Evolutionary conservation across 768 basidiomycete species (phyloP).

Genomic region (Phanerodontia chrysosporium): DNA sequence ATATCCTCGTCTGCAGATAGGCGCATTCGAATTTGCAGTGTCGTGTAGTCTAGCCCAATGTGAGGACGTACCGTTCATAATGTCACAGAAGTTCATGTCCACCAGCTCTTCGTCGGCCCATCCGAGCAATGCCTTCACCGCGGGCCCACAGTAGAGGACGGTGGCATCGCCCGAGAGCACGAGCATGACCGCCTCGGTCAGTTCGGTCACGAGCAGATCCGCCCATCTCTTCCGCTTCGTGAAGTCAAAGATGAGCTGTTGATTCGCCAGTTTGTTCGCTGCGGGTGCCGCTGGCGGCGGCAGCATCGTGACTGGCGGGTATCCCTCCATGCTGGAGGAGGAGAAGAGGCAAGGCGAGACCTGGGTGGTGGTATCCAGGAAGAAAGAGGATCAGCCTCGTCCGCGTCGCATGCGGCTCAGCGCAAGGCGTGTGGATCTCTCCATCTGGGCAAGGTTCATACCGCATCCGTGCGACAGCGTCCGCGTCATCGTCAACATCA

Average conservation of each 20-base stretch:
- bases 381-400: too few relatives aligned
- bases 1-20: slow-evolving; percentile 51
- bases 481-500: too few relatives aligned
- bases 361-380: too few relatives aligned
- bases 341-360: too few relatives aligned
- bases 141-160: slow-evolving; percentile 66
- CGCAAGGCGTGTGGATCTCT: too few relatives aligned
- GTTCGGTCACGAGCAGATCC: slow-evolving; percentile 71
- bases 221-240: slow-evolving; percentile 86
- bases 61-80: slow-evolving; percentile 54
- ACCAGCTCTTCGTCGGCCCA: slow-evolving; percentile 74
- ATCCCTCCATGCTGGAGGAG: neutral
- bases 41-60: neutral
- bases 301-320: neutral
- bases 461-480: too few relatives aligned
- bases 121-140: slow-evolving; percentile 68
- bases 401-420: too few relatives aligned
- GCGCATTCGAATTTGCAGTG: slow-evolving; percentile 2
- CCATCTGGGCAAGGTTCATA: too few relatives aligned
- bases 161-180: slow-evolving; percentile 59
- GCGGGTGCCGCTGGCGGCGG: neutral
- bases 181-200: slow-evolving; percentile 68
- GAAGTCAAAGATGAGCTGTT: slow-evolving; percentile 57
- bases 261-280: neutral
- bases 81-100: slow-evolving; percentile 58